A percentile compares a stretch with the other conserved stretches of the same genome.
These are phyloP conservation scores for Solanum dulcamara DNA, from an alignment of 257 asterid genomes.

Conservation along the genomic window DNA sequence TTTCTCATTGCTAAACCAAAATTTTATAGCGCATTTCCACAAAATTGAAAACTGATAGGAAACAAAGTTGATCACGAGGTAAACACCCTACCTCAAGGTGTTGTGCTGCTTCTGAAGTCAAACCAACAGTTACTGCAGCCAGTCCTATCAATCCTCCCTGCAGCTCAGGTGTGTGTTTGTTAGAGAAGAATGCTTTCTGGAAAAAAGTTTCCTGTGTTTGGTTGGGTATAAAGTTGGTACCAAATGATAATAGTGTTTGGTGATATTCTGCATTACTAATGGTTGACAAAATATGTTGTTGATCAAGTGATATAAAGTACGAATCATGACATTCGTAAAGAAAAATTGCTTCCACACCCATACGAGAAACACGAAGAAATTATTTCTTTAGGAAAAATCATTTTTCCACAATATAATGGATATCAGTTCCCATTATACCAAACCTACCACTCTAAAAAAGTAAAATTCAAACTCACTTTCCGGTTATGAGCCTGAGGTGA, in stretches of 20 bases:
- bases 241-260: not conserved
- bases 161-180: not conserved
- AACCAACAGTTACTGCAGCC: constrained; percentile 95
- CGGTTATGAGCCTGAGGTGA: constrained; percentile 92
- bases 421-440: not conserved
- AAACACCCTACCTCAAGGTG: constrained; percentile 65
- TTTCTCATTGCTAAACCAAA: not conserved
- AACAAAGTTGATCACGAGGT: not conserved
- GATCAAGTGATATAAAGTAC: not conserved
- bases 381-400: not conserved
- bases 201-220: not conserved
- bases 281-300: not conserved
- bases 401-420: not conserved
- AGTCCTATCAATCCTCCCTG: constrained; percentile 98
- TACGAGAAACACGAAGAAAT: not conserved
- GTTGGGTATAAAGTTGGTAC: not conserved
- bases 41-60: not conserved
- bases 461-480: constrained; percentile 38
- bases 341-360: not conserved
- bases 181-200: not conserved
- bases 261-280: not conserved
- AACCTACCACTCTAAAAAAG: not conserved
- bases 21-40: not conserved
- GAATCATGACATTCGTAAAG: not conserved
- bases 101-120: constrained; percentile 80